Percentiles rank a stretch among this genome's conserved stretches.
Evolutionary conservation across 192 early-diverging fungal genomes (phyloP).

Genomic region (Gaertneriomyces semiglobifer): DNA sequence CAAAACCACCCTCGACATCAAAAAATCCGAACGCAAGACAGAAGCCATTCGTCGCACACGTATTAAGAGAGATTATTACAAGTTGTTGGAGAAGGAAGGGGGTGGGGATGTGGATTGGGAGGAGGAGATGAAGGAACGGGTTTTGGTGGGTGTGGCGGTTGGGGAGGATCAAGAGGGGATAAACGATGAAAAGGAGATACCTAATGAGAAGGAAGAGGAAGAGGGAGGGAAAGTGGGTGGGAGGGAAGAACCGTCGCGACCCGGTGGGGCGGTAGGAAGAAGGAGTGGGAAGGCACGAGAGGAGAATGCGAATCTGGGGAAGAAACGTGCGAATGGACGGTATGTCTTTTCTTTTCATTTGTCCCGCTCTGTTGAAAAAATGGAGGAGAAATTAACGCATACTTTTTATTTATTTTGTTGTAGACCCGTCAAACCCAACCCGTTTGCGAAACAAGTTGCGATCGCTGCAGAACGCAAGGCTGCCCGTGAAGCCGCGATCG

Average conservation of each 20-base stretch:
- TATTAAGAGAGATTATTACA: slow-evolving; percentile 31
- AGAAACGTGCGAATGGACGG: neutral
- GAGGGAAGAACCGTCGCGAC: no score
- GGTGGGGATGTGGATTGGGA: neutral
- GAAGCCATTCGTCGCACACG: slow-evolving; percentile 32
- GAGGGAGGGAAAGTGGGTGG: neutral
- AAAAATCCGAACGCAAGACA: slow-evolving; percentile 2
- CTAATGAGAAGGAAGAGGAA: neutral
- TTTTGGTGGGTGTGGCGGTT: neutral
- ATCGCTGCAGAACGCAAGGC: slow-evolving; percentile 12
- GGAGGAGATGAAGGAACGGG: slow-evolving; percentile 10
- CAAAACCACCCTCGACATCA: no score
- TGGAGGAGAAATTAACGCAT: neutral
- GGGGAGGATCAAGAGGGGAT: neutral
- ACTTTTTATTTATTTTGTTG: neutral
- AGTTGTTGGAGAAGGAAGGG: slow-evolving; percentile 30
- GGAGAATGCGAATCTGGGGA: neutral
- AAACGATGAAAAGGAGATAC: neutral
- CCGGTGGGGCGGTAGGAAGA: no score
- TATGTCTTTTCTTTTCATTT: neutral
- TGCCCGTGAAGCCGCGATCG: slow-evolving; percentile 20
- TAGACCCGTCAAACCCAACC: slow-evolving; percentile 25
- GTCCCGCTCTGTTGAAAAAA: neutral
- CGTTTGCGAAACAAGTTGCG: slow-evolving; percentile 15
- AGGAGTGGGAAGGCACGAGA: neutral